Evolutionary conservation across 768 basidiomycete genomes (phyloP), one percentile per base, ranked within the genome.

Genomic region (Termitomyces sp.): DNA sequence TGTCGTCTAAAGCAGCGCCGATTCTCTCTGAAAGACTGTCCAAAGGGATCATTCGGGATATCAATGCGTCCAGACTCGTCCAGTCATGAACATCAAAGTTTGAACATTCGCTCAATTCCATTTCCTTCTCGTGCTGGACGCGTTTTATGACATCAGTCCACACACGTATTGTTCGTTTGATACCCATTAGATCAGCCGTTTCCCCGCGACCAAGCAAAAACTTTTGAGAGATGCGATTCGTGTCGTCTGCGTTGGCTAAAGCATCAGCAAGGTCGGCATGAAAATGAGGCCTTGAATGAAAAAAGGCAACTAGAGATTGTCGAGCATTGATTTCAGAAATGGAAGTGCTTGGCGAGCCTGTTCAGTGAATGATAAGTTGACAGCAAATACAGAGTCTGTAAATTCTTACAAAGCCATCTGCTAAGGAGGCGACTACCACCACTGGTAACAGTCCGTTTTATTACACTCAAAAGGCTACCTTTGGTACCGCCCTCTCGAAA

Each of bases 261-360:
- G 77, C 67, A 46, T 76, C 78, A 16, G 77, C 68, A 18, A 94
- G 72, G 65, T 93, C 91, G 37, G 80, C 75, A 44, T 84, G 82
- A 44, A 93, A 78, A 66, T 87, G 82, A 34, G 82, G 80, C 33
- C 85, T 75, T 11, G 74, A 63, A 63, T 80, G 73, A 67, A 95
- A 88, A 65, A 88, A 84, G 3, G 86, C 79, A 24, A 95, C 91
- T 6, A 93, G 71, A n/a, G 83, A 81, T 67, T 93, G 93, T 6
- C 88, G 85, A 12, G 83, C 74, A 64, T 82, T 80, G 62, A 95
- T 92, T 66, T 92, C 89, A 16, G 68, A 61, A 13, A 86, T 72
- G 1, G 89, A 91, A 3, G 88, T 89, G 67, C 90, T 93, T 0
- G 93, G 93, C 36, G 91, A 91, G 70, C 89, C 91, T 93, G 64